Conservation (phyloP, 345 rosid genomes). For the Zanthoxylum bungeanum region DNA sequence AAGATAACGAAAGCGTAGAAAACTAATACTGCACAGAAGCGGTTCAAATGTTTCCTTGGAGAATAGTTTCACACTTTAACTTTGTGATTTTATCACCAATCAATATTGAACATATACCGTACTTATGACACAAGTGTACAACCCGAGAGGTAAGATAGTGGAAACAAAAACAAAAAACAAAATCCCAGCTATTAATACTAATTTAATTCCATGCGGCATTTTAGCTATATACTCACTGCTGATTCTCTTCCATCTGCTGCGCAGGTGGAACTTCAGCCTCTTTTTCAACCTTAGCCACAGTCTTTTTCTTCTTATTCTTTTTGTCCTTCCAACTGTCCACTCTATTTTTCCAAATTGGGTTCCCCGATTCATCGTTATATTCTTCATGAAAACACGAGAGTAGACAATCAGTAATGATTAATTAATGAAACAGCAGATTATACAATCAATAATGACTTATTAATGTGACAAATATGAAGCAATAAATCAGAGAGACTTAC, state of each 20-base stretch:
- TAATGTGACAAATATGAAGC: background rate
- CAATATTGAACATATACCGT: background rate
- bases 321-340: conserved; percentile 98
- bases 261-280: conserved; percentile 68
- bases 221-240: conserved; percentile 42
- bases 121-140: background rate
- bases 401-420: background rate
- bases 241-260: conserved; percentile 86
- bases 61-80: background rate
- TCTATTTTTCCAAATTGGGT: conserved; percentile 96
- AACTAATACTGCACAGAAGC: background rate
- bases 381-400: conserved; percentile 40
- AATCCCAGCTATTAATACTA: background rate
- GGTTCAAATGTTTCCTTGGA: background rate
- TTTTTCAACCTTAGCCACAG: conserved; percentile 50
- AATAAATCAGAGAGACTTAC: conserved; percentile 34
- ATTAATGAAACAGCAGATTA: background rate
- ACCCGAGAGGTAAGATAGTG: background rate
- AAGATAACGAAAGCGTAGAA: background rate
- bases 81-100: background rate
- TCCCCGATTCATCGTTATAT: conserved; percentile 76
- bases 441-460: background rate
- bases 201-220: background rate
- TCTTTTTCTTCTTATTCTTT: conserved; percentile 77
- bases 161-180: background rate